These are phyloP conservation scores for Crithidia brevicula DNA, from an alignment of 208 protist genomes.

Conservation along the genomic window DNA sequence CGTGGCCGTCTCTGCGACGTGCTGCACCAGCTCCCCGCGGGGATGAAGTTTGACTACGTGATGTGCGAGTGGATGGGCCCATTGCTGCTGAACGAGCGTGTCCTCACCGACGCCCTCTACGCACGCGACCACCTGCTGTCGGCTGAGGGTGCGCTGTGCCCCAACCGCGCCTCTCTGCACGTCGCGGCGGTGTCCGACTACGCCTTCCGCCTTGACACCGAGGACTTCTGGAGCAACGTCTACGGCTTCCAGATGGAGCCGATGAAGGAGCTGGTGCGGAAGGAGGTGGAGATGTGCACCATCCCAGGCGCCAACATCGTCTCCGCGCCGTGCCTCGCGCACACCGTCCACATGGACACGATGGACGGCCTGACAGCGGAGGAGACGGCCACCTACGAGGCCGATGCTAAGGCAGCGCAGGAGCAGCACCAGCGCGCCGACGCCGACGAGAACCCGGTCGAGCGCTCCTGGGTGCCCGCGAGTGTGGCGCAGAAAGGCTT, in stretches of 20 bases:
- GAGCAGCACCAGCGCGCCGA: conserved; percentile 10
- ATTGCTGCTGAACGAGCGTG: conserved; percentile 81
- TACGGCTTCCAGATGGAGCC: conserved; percentile 93
- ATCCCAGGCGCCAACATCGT: conserved; percentile 80
- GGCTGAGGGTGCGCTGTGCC: conserved; percentile 75
- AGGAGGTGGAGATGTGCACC: conserved; percentile 79
- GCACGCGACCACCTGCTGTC: conserved; percentile 79
- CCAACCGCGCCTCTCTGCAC: conserved; percentile 83
- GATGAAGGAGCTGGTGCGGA: conserved; percentile 88
- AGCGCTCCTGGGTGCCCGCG: conserved; percentile 43
- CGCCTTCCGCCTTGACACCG: conserved; percentile 80
- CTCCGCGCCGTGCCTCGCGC: conserved; percentile 59
- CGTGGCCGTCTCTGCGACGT: conserved; percentile 75
- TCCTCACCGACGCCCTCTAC: conserved; percentile 81
- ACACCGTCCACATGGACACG: conserved; percentile 67
- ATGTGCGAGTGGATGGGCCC: conserved; percentile 92
- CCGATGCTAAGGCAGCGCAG: conserved; percentile 28
- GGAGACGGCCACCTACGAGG: conserved; percentile 48
- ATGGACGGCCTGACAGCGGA: conserved; percentile 44
- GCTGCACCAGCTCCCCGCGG: conserved; percentile 61
- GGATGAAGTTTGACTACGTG: conserved; percentile 85
- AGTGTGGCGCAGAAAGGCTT: conserved; percentile 53
- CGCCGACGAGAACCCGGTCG: conserved; percentile 61
- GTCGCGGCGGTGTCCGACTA: conserved; percentile 88
- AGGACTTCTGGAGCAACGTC: conserved; percentile 93